Conservation (phyloP, 257 asterid genomes). For the Scutellaria baicalensis region DNA sequence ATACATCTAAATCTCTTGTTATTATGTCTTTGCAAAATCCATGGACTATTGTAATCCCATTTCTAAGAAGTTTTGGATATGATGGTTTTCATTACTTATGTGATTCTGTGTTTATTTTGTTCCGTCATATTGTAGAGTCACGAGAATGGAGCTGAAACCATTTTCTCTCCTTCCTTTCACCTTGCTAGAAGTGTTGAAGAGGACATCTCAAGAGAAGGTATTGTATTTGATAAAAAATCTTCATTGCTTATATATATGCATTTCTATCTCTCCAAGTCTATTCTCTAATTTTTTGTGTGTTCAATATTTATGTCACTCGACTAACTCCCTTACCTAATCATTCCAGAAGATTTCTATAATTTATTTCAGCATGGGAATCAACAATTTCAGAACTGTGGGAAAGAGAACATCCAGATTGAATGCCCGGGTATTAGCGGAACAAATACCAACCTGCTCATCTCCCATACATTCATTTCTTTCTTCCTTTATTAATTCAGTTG, state of each 20-base stretch:
- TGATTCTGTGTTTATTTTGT: not conserved
- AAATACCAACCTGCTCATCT: not conserved
- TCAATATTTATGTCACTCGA: not conserved
- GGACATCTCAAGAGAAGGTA: conserved; percentile 60
- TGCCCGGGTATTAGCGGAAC: conserved; percentile 34
- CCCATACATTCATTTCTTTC: not conserved
- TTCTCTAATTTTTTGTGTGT: not conserved
- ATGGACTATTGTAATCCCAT: not conserved
- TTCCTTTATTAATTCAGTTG: conserved; percentile 5
- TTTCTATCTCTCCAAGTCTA: conserved; percentile 5
- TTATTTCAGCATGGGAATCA: conserved; percentile 52
- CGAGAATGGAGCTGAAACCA: conserved; percentile 48
- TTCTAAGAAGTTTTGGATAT: not conserved
- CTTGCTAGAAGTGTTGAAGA: conserved; percentile 45
- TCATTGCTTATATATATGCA: not conserved
- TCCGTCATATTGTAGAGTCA: conserved; percentile 37
- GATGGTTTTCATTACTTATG: conserved; percentile 1
- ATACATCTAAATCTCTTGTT: not conserved
- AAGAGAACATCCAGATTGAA: conserved; percentile 44
- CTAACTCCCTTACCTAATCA: conserved; percentile 9
- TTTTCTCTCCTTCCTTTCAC: conserved; percentile 90
- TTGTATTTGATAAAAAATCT: not conserved
- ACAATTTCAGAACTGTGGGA: conserved; percentile 43
- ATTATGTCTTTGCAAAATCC: not conserved
- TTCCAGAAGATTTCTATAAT: conserved; percentile 45